Base-by-base conservation (phyloP, 306 rosid genomes). In the Malus asiatica region DNA sequence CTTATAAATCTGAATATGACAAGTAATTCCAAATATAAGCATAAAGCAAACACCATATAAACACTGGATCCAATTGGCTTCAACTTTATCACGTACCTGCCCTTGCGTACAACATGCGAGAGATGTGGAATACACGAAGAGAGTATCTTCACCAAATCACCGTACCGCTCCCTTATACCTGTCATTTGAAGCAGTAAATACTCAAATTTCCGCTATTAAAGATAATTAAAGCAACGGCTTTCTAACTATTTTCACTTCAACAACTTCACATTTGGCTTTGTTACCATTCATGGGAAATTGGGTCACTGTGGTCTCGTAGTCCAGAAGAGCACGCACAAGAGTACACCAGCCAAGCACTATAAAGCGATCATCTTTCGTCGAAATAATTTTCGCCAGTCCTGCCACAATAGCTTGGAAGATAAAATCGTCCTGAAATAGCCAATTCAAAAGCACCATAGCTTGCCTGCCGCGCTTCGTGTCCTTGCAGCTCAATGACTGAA, bases 281-380 rank as follows among this genome's bases (percentile, higher is more conserved):
- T 44, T 82, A 94, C 98, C 96, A 40, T 75, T 73, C 75, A 89
- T 74, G 72, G 85, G 32, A 66, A 83, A 83, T 30, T 84, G 89
- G 68, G 68, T 69, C n/a, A 32, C 44, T 62, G 84, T 78, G 76
- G 46, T 73, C 59, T 92, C 93, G 30, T 44, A 89, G 61, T 91
- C 91, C 23, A 86, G 75, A 35, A 91, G 87, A 65, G 77, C 80
- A 55, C 98, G 89, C 25, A 89, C 87, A 33, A 94, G 88, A 6
- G 86, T 51, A 81, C 98, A 94, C 98, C 98, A 94, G 44, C 95
- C 96, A 45, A 91, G 81, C 77, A 88, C 82, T 71, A 94, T 68
- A 65, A 89, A 94, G 42, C 89, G 94, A 67, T 92, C 96, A 4
- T 85, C 87, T 66, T 89, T 91, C 35, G 82, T 80, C 15, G 79